Base-by-base conservation (phyloP, 169 alveolate genomes). In the Cryptosporidium meleagridis region DNA sequence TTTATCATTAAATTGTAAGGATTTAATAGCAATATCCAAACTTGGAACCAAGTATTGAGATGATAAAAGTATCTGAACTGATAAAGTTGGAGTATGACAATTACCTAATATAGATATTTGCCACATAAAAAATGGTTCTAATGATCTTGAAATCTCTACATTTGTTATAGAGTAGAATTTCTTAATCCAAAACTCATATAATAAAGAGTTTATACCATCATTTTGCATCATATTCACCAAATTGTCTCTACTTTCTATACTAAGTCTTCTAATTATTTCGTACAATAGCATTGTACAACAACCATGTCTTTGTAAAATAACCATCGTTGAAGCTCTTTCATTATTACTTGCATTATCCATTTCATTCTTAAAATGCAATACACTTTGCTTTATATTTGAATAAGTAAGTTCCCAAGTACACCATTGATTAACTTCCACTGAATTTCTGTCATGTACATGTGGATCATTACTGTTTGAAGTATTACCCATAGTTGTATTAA, bases 51-150 rank as follows among this genome's bases (percentile, higher is more conserved):
- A 80, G 26, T 80, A 80, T 29, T n/a, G 45, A 9, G 80, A 80
- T 8, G 75, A 61, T 18, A 80, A 39, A 48, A 80, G 31, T 44
- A 23, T 23, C 12, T 80, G 89, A 26, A 65, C 62, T 8, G 89
- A 62, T 31, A 45, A 10, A 62, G 69, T 62, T 23, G 51, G 23
- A n/a, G 35, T 45, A 23, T 61, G 31, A 35, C 26, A 18, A 62
- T 39, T 62, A 18, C 89, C 80, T 18, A 80, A 59, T 45, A 29
- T 21, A 16, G 89, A 62, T 16, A 58, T 80, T 65, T 80, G 89
- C 89, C 89, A 80, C 67, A 62, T 23, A 80, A 80, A 80, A 2
- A 80, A 65, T 18, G 89, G 89, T 26, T 80, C 89, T 12, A 80
- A 58, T n/a, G 75, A 62, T 44, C 89, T 80, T 21, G 73, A 80